Evolutionary conservation across 345 rosid species (phyloP).

Genomic region (Rhodamnia rubescens): DNA sequence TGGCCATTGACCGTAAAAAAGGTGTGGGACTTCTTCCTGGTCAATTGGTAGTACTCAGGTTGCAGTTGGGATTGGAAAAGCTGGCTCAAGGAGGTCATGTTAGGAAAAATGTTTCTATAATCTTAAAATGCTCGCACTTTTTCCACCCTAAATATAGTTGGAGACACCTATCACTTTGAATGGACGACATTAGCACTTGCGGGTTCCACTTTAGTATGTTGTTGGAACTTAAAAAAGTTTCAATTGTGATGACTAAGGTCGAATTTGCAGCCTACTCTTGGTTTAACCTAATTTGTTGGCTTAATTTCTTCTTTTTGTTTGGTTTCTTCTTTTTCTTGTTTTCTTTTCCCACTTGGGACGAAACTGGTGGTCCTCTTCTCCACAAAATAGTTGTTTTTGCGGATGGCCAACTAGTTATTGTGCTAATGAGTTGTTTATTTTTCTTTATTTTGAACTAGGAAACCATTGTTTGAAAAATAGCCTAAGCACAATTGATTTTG

Average conservation of each 20-base stretch:
- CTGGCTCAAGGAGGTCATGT: background rate
- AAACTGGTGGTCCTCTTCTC: background rate
- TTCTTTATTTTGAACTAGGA: background rate
- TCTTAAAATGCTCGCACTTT: background rate
- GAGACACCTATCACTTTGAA: background rate
- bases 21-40: background rate
- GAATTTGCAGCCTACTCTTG: background rate
- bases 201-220: background rate
- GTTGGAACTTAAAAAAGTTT: background rate
- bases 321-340: background rate
- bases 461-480: background rate
- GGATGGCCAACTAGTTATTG: background rate
- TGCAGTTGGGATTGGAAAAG: background rate
- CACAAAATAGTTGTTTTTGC: background rate
- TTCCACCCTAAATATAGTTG: background rate
- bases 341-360: background rate
- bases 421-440: background rate
- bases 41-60: background rate
- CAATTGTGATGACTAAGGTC: background rate
- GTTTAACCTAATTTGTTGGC: background rate
- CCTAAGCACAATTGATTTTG: background rate
- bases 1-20: background rate
- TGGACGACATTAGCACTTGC: background rate
- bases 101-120: background rate
- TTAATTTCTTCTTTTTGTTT: background rate